Conservation (phyloP, 106 monocot species). For the Agapanthus africanus region DNA sequence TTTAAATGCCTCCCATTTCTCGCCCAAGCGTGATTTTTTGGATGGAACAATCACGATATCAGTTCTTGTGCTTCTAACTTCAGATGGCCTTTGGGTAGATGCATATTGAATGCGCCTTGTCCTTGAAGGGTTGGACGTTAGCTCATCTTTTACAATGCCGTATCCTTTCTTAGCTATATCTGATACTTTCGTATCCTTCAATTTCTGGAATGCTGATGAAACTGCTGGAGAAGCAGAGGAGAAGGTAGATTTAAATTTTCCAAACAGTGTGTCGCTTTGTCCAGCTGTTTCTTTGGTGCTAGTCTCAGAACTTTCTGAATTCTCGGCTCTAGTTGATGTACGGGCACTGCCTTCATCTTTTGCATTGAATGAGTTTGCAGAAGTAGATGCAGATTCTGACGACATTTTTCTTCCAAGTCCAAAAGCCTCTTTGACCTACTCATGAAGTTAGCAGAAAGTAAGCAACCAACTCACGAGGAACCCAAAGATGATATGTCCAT, state of each 20-base stretch:
- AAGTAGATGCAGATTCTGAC: constrained; percentile 20
- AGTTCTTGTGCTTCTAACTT: constrained; percentile 61
- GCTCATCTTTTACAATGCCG: constrained; percentile 70
- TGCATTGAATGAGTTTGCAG: constrained; percentile 9
- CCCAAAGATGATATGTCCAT: constrained; percentile 43
- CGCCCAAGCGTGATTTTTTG: constrained; percentile 62
- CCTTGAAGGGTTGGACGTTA: constrained; percentile 42
- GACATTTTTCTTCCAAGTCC: constrained; percentile 54
- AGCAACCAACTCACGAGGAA: background rate
- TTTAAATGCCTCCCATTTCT: constrained; percentile 92
- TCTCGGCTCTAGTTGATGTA: constrained; percentile 14
- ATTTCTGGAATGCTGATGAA: constrained; percentile 50
- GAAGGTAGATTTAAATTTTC: constrained; percentile 47
- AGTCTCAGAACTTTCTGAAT: constrained; percentile 22
- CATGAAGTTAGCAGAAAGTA: constrained; percentile 6
- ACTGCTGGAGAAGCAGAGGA: constrained; percentile 50
- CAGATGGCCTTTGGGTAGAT: constrained; percentile 29
- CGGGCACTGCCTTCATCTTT: constrained; percentile 18
- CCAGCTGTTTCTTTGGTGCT: constrained; percentile 31
- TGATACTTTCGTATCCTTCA: constrained; percentile 61
- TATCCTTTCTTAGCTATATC: constrained; percentile 76
- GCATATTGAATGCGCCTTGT: constrained; percentile 40
- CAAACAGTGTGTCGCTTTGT: constrained; percentile 41
- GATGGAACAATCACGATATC: constrained; percentile 77
- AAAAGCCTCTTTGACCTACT: constrained; percentile 70